A percentile compares a stretch with the other conserved stretches of the same genome.
These are phyloP conservation scores for Fusarium euwallaceae DNA, from an alignment of 2,329 filamentous ascomycete species.

Conservation along the genomic window DNA sequence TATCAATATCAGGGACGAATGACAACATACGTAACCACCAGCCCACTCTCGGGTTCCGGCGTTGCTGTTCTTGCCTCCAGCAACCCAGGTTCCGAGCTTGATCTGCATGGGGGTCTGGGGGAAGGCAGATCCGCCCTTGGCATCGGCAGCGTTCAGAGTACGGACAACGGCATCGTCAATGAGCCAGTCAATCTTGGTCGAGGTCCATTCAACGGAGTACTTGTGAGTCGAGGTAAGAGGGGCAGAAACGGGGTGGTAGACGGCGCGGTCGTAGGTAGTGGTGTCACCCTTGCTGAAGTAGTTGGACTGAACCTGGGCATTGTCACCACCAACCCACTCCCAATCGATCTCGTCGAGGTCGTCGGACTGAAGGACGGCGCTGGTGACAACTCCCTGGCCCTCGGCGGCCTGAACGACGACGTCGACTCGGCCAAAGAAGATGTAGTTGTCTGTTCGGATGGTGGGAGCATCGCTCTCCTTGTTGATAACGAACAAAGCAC, in stretches of 20 bases:
- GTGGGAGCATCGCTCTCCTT: constrained; percentile 76
- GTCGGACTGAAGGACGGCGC: constrained; percentile 89
- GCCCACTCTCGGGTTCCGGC: constrained; percentile 80
- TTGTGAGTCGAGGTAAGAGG: constrained; percentile 72
- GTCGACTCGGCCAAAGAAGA: constrained; percentile 95
- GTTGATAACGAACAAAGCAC: constrained; percentile 76
- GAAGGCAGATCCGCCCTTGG: constrained; percentile 69
- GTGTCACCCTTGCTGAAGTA: constrained; percentile 84
- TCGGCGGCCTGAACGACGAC: constrained; percentile 82
- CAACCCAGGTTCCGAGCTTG: constrained; percentile 77
- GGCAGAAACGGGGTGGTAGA: constrained; percentile 69
- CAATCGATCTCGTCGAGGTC: constrained; percentile 90
- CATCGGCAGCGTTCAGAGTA: constrained; percentile 71
- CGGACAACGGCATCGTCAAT: constrained; percentile 74
- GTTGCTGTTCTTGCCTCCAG: constrained; percentile 68
- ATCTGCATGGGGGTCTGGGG: constrained; percentile 82
- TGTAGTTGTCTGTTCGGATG: constrained; percentile 85
- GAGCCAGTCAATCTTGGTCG: constrained; percentile 72
- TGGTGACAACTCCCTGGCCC: constrained; percentile 90
- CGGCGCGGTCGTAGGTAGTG: constrained; percentile 77
- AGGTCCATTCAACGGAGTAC: constrained; percentile 78
- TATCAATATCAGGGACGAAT: too few species aligned
- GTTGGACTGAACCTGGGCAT: constrained; percentile 84
- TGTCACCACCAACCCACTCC: constrained; percentile 90
- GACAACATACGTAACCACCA: constrained; percentile 62